phyloP scores from a whole-genome alignment of 148 eudicot species.

The Tetragonia tetragonoides region DNA sequence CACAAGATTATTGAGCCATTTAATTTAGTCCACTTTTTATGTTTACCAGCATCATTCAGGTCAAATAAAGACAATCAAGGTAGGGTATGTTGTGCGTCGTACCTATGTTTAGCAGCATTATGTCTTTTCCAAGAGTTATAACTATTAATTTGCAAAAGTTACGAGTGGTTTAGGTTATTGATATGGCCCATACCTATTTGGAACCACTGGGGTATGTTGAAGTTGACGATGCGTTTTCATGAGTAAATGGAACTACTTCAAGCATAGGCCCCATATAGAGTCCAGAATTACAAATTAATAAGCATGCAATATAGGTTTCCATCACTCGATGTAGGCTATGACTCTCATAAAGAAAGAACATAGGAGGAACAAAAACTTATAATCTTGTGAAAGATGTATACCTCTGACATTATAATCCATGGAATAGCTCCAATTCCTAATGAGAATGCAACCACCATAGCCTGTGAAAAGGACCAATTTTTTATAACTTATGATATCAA shows the following conservation, averaged over 20 bases:
- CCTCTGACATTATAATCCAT: conserved; percentile 99
- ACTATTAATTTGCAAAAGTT: too few relatives aligned
- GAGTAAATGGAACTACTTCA: neutral
- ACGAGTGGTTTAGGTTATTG: too few relatives aligned
- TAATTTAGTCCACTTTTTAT: too few relatives aligned
- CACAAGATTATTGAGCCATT: too few relatives aligned
- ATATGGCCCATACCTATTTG: too few relatives aligned
- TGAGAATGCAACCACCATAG: conserved; percentile 78
- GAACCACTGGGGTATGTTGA: too few relatives aligned
- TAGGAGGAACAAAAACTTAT: neutral
- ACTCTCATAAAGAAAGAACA: neutral
- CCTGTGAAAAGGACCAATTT: conserved; percentile 37
- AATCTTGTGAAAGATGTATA: conserved; percentile 21
- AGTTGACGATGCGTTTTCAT: neutral
- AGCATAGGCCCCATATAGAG: neutral
- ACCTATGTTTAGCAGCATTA: neutral
- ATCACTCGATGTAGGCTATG: neutral
- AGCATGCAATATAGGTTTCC: neutral
- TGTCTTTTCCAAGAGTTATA: neutral
- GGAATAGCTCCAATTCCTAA: conserved; percentile 95
- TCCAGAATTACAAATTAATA: neutral
- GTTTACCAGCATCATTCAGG: too few relatives aligned
- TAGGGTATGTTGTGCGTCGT: neutral
- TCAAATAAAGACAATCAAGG: neutral
- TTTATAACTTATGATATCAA: neutral